Conservation (phyloP, 441 rosid genomes). For the Erysimum cheiri region DNA sequence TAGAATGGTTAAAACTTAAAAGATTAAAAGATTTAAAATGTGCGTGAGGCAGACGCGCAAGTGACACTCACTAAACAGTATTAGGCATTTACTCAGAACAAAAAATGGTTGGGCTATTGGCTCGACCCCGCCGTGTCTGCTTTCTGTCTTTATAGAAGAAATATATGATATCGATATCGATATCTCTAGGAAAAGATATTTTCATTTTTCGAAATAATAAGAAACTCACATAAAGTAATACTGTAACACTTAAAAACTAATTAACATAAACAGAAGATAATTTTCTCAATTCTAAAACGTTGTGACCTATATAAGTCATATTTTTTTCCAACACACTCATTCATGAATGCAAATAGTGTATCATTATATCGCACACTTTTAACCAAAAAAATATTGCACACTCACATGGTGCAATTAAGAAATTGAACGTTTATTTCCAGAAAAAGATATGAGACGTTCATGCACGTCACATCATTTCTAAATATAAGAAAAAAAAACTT, state of each 20-base stretch:
- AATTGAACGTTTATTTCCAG: background rate
- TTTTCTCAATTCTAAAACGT: background rate
- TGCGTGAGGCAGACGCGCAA: conserved; percentile 36
- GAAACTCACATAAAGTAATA: too few species aligned
- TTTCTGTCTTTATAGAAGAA: background rate
- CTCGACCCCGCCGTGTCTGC: background rate
- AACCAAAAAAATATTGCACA: background rate
- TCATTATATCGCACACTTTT: too few species aligned
- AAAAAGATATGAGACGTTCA: background rate
- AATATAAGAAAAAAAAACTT: too few species aligned
- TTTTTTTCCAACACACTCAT: background rate
- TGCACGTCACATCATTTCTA: background rate
- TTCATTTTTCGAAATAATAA: background rate
- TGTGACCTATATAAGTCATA: background rate
- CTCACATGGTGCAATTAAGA: background rate
- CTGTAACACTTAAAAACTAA: background rate
- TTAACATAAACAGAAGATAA: background rate
- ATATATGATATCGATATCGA: too few species aligned
- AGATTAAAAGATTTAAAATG: too few species aligned
- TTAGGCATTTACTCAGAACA: conserved; percentile 18
- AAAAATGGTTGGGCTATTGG: background rate
- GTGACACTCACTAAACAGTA: conserved; percentile 30
- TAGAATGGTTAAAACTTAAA: too few species aligned
- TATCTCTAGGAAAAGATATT: background rate
- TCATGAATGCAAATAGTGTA: background rate